Base-by-base conservation (phyloP, 768 basidiomycete species). In the Boletus insuetus region DNA sequence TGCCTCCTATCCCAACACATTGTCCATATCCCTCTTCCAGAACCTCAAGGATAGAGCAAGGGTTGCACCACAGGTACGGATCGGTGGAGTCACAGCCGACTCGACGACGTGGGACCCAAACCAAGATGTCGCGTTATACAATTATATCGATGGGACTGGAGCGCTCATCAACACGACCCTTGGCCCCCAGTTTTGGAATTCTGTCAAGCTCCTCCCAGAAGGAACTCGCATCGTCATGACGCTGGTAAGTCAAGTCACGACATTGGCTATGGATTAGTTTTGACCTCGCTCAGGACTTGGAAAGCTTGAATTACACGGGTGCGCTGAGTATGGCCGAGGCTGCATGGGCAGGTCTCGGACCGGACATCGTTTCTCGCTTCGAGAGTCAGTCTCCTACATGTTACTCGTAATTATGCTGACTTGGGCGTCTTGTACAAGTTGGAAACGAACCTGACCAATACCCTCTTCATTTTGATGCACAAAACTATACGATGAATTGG, bases 391-490 rank as follows among this genome's bases (percentile, higher is more conserved):
- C 7, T 37, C 35, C 3, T 10, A 10, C 11, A 47, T 24, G 24
- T 42, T 5, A 26, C 17, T 45, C 19, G 16, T 45, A 6, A 1
- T 10, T n/a, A 5, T 29, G 35, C 51, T 58, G 39, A 61, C 35
- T n/a, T 8, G 35, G 4, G 20, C 32, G 14, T 32, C 11, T 49
- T 16, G 29, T 17, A 42, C 46, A 20, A 67, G 79, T 82, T 55
- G 81, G 81, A 20, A 82, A 82, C 47, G 81, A 82, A 64, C 80
- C 80, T 3, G 80, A 82, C 61, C 79, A 81, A 37, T 82, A 81
- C 41, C 14, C 26, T 55, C 70, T 71, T 38, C 34, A 58, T 11
- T 77, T 76, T 56, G 75, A 75, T 2, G 74, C 80, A 26, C 64
- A 75, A 56, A 76, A 68, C 20, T 82, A 82, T 56, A 72, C 75